These are phyloP conservation scores for Penicillium parvum DNA, from an alignment of 495 filamentous ascomycete species.

Conservation along the genomic window DNA sequence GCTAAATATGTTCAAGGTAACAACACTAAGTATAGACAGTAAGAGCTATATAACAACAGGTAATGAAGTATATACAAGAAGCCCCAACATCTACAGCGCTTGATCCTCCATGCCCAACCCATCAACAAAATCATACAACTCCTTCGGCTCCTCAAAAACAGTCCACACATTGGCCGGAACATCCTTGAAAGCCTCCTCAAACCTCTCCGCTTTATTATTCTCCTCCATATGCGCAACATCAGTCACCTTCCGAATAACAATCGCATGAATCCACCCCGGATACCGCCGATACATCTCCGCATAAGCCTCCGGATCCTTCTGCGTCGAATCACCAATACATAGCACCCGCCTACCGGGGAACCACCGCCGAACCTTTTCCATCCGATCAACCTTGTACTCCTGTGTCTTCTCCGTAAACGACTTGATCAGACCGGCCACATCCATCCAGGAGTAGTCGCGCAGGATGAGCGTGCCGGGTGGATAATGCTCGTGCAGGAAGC, in stretches of 20 bases:
- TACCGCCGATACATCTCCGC: slow-evolving; percentile 63
- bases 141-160: slow-evolving; percentile 70
- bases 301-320: slow-evolving; percentile 88
- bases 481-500: slow-evolving; percentile 64
- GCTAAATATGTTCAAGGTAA: too few relatives aligned
- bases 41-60: too few relatives aligned
- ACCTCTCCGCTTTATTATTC: slow-evolving; percentile 69
- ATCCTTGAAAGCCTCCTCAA: slow-evolving; percentile 76
- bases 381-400: slow-evolving; percentile 80
- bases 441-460: slow-evolving; percentile 84
- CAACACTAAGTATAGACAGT: too few relatives aligned
- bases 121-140: slow-evolving; percentile 51
- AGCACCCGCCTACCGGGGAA: slow-evolving; percentile 76
- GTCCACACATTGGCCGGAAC: slow-evolving; percentile 69
- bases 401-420: slow-evolving; percentile 77
- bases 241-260: slow-evolving; percentile 78
- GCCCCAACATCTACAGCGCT: slow-evolving; percentile 10
- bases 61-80: background rate
- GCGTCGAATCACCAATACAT: slow-evolving; percentile 85
- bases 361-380: slow-evolving; percentile 69
- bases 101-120: slow-evolving; percentile 32
- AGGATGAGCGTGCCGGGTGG: slow-evolving; percentile 76
- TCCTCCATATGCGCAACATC: slow-evolving; percentile 68
- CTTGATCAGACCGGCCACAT: slow-evolving; percentile 69
- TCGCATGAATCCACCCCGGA: slow-evolving; percentile 70